phyloP scores from a whole-genome alignment of 2,329 filamentous ascomycete species.

The Xylariaceae sp. region DNA sequence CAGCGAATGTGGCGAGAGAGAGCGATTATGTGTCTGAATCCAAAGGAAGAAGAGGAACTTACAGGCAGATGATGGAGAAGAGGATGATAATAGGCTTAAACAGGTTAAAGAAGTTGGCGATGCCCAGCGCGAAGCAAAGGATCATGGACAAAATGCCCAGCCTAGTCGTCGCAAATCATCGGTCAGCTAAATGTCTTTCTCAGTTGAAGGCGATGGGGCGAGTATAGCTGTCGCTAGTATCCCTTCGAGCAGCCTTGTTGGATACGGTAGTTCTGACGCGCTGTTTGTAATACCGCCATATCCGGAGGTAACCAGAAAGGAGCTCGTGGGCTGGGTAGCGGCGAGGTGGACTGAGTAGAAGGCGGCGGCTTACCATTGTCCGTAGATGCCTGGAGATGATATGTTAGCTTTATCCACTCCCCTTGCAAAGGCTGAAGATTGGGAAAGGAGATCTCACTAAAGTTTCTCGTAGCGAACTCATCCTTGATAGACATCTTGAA shows the following conservation, averaged over 20 bases:
- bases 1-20: not conserved
- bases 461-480: slow-evolving; percentile 69
- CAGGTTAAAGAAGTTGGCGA: slow-evolving; percentile 61
- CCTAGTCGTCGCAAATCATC: slow-evolving; percentile 38
- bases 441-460: slow-evolving; percentile 53
- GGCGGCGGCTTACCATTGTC: slow-evolving; percentile 61
- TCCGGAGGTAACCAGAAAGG: not conserved
- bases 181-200: slow-evolving; percentile 19
- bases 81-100: slow-evolving; percentile 45
- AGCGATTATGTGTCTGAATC: not conserved
- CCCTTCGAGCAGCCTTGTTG: no score
- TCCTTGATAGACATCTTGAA: slow-evolving; percentile 66
- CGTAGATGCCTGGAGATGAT: slow-evolving; percentile 59
- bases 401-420: slow-evolving; percentile 30
- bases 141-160: slow-evolving; percentile 68
- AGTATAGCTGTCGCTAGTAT: no score
- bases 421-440: slow-evolving; percentile 9
- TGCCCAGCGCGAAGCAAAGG: slow-evolving; percentile 65
- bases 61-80: slow-evolving; percentile 53
- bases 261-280: slow-evolving; percentile 2
- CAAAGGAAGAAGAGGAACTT: slow-evolving; percentile 28
- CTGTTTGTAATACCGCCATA: not conserved
- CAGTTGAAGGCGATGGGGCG: not conserved
- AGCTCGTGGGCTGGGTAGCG: slow-evolving; percentile 1
- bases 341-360: not conserved